phyloP scores from a whole-genome alignment of 257 asterid genomes.

The Fraxinus anomala region DNA sequence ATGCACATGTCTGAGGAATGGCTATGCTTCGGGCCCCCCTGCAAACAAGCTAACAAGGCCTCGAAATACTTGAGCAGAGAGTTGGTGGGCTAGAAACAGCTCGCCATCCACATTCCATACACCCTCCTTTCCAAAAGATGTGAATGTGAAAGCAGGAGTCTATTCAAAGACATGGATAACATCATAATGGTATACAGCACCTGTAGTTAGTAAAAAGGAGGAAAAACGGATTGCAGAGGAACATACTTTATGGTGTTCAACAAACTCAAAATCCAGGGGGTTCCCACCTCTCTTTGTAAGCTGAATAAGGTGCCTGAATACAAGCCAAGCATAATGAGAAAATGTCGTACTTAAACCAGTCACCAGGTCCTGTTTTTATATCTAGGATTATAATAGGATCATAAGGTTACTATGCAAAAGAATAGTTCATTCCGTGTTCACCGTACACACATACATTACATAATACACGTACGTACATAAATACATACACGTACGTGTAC shows the following conservation, averaged over 20 bases:
- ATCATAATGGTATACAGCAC: conserved; percentile 16
- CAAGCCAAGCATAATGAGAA: conserved; percentile 21
- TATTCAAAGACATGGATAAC: conserved; percentile 23
- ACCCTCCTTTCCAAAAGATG: conserved; percentile 78
- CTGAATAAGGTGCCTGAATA: conserved; percentile 88
- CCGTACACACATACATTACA: no score
- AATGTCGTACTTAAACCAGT: not conserved
- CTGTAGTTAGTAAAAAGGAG: not conserved
- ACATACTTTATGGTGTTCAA: conserved; percentile 88
- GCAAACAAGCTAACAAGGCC: conserved; percentile 90
- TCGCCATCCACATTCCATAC: conserved; percentile 97
- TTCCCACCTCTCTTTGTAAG: conserved; percentile 80
- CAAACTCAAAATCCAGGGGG: conserved; percentile 78
- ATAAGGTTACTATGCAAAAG: not conserved
- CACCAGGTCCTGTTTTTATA: not conserved
- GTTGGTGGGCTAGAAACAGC: conserved; percentile 74
- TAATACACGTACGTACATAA: no score
- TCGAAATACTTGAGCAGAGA: conserved; percentile 93
- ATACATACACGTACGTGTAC: no score
- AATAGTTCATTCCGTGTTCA: not conserved
- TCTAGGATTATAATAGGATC: not conserved
- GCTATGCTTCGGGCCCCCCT: conserved; percentile 66
- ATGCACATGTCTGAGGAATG: conserved; percentile 15
- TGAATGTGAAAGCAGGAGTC: conserved; percentile 92
- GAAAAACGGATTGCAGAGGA: not conserved